Conservation (phyloP, 805 yeast genomes). For the Kodamaea laetipori region DNA sequence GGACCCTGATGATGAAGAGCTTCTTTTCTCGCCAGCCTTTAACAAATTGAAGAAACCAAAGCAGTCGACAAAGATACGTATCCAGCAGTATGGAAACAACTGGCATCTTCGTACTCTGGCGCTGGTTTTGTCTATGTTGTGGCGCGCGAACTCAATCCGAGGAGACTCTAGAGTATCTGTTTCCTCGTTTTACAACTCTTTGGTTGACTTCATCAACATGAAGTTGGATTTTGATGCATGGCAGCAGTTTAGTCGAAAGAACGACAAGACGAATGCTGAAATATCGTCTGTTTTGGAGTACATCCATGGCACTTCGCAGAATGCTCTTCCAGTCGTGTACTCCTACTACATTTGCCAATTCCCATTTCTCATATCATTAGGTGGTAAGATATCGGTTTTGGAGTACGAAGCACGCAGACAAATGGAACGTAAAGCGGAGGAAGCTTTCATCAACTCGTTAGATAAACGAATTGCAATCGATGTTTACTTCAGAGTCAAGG, state of each 20-base stretch:
- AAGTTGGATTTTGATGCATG: constrained; percentile 82
- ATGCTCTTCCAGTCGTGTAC: constrained; percentile 14
- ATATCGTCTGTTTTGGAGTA: constrained; percentile 49
- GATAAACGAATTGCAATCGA: constrained; percentile 63
- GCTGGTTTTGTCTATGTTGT: constrained; percentile 54
- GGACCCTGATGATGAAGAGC: constrained; percentile 11
- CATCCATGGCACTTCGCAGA: constrained; percentile 44
- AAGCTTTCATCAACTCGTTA: constrained; percentile 77
- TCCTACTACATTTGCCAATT: constrained; percentile 73
- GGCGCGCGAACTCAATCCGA: constrained; percentile 51
- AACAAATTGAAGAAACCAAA: constrained; percentile 15
- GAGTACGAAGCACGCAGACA: constrained; percentile 79
- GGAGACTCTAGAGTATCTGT: constrained; percentile 24
- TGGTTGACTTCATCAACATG: constrained; percentile 78
- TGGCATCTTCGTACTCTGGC: constrained; percentile 81
- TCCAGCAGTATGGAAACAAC: constrained; percentile 69
- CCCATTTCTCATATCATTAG: constrained; percentile 80
- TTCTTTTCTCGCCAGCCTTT: constrained; percentile 8
- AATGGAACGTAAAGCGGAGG: constrained; percentile 88
- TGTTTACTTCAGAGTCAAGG: constrained; percentile 66
- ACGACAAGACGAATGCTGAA: constrained; percentile 20
- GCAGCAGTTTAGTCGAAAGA: constrained; percentile 50
- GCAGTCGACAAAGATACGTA: constrained; percentile 39
- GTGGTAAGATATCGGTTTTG: constrained; percentile 75
- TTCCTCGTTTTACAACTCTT: constrained; percentile 69